Percentiles rank a stretch among this genome's conserved stretches.
Evolutionary conservation across 441 rosid species (phyloP).

Genomic region (Melastoma candidum): DNA sequence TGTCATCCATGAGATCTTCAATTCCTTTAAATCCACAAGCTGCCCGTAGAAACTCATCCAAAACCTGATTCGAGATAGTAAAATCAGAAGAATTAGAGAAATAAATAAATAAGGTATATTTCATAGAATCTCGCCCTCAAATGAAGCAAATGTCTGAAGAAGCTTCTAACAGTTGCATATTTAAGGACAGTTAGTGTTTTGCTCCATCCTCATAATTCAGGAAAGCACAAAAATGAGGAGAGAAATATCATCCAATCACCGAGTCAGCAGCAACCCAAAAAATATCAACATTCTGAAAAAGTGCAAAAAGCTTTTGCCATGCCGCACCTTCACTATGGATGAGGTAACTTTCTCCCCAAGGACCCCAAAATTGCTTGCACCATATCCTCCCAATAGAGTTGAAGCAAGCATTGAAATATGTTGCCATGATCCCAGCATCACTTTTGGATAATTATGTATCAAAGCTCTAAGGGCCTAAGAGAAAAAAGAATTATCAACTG

Average conservation of each 20-base stretch:
- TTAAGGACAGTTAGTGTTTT: too few species aligned
- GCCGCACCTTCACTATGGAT: conserved; percentile 61
- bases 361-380: conserved; percentile 36
- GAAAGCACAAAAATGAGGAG: too few species aligned
- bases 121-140: too few species aligned
- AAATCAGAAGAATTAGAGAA: too few species aligned
- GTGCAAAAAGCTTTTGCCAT: background rate
- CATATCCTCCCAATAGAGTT: conserved; percentile 40
- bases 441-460: conserved; percentile 68
- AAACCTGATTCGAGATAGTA: conserved; percentile 35
- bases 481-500: background rate
- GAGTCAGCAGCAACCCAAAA: background rate
- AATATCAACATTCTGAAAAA: background rate
- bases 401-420: conserved; percentile 38
- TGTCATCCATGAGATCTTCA: conserved; percentile 65
- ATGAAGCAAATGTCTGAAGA: too few species aligned
- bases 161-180: too few species aligned
- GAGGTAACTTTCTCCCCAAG: conserved; percentile 68
- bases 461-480: conserved; percentile 76
- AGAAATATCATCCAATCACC: too few species aligned
- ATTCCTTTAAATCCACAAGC: conserved; percentile 89
- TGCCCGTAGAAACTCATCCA: conserved; percentile 89
- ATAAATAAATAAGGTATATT: too few species aligned
- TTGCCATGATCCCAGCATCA: conserved; percentile 57
- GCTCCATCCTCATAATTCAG: too few species aligned